phyloP scores from a whole-genome alignment of 2,329 filamentous ascomycete genomes.

The Xylariales sp. region DNA sequence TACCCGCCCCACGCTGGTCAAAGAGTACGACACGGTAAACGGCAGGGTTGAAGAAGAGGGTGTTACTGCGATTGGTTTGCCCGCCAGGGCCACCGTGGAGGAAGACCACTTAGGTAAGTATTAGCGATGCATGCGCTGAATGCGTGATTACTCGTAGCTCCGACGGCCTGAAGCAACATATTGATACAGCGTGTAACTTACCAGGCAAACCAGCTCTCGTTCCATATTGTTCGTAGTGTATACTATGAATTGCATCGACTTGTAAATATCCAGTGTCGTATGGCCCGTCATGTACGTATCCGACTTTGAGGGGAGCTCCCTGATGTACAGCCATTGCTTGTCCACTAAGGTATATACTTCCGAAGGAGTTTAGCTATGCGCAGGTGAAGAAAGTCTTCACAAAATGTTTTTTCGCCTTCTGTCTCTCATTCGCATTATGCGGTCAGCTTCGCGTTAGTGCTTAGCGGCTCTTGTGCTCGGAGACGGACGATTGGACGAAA shows the following conservation, averaged over 20 bases:
- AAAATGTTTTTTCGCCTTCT: too few species aligned
- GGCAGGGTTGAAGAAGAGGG: slow-evolving; percentile 37
- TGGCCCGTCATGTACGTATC: slow-evolving; percentile 12
- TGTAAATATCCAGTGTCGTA: slow-evolving; percentile 11
- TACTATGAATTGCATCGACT: slow-evolving; percentile 12
- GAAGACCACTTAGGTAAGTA: background rate
- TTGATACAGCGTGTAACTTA: too few species aligned
- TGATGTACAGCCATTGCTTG: too few species aligned
- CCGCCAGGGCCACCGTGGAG: slow-evolving; percentile 38
- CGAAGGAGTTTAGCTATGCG: too few species aligned
- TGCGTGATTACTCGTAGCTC: slow-evolving; percentile 4
- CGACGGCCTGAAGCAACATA: too few species aligned
- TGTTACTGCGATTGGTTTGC: slow-evolving; percentile 26
- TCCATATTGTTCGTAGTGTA: slow-evolving; percentile 15
- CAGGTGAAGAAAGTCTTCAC: too few species aligned
- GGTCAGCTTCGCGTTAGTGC: too few species aligned
- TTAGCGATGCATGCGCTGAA: background rate
- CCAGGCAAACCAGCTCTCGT: slow-evolving; percentile 13
- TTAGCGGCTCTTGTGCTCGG: too few species aligned
- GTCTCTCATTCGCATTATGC: too few species aligned
- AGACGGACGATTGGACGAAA: too few species aligned
- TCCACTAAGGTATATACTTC: too few species aligned
- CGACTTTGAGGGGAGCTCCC: too few species aligned
- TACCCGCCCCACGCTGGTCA: slow-evolving; percentile 41
- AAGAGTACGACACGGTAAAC: slow-evolving; percentile 40